Percentiles rank a stretch among this genome's conserved stretches.
Conservation (phyloP, 306 rosid species). For the Lotus japonicus region DNA sequence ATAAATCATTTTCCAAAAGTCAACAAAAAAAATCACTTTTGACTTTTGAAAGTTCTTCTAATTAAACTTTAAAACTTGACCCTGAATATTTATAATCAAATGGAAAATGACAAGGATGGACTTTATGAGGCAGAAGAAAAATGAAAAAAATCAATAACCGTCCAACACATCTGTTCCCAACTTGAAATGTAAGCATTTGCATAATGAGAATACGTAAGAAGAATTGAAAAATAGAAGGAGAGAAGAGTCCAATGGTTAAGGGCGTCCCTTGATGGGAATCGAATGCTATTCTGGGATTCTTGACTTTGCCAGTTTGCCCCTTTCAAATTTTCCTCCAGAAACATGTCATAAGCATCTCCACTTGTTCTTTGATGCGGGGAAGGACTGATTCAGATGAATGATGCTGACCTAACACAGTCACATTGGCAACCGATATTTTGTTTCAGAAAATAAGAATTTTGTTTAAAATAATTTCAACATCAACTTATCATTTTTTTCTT, state of each 20-base stretch:
- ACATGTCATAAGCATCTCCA: not conserved
- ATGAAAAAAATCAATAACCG: not conserved
- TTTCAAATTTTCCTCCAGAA: not conserved
- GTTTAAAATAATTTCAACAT: no score
- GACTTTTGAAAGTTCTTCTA: not conserved
- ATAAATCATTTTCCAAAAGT: not conserved
- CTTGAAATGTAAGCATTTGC: not conserved
- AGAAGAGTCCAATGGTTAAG: not conserved
- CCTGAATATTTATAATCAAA: not conserved
- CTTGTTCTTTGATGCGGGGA: not conserved
- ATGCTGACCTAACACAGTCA: not conserved
- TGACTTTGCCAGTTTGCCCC: not conserved
- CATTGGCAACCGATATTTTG: not conserved
- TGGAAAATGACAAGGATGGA: no score
- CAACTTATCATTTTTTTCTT: no score
- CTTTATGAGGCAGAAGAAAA: not conserved
- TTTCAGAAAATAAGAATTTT: not conserved
- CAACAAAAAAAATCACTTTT: not conserved
- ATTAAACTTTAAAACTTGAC: not conserved
- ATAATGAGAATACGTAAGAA: not conserved
- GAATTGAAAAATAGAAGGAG: not conserved
- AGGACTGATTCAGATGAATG: not conserved
- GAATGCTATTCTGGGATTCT: conserved; percentile 7
- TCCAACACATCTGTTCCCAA: not conserved
- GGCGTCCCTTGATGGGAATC: not conserved